Evolutionary conservation across 768 basidiomycete genomes (phyloP).

Genomic region (Hemileccinum impolitum): DNA sequence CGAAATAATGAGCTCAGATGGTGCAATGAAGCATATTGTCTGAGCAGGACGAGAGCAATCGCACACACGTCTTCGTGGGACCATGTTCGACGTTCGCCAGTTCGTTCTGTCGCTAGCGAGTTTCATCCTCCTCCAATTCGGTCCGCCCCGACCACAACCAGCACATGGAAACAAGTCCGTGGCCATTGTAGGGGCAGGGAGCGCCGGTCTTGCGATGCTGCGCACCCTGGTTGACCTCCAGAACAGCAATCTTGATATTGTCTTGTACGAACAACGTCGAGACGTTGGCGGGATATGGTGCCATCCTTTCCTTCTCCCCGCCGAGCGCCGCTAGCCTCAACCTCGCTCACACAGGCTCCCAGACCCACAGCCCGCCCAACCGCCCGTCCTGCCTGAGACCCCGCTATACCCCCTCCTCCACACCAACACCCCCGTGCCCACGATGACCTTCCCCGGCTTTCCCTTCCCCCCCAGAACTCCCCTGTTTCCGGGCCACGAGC

Average conservation of each 20-base stretch:
- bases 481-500: slow-evolving; percentile 47
- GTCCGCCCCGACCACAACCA: background rate
- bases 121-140: slow-evolving; percentile 5
- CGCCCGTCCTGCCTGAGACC: slow-evolving; percentile 49
- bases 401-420: slow-evolving; percentile 52
- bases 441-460: slow-evolving; percentile 56
- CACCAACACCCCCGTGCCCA: slow-evolving; percentile 55
- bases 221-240: slow-evolving; percentile 56
- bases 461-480: slow-evolving; percentile 48
- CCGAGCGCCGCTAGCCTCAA: too few species aligned
- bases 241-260: slow-evolving; percentile 42
- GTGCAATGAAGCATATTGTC: too few species aligned
- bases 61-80: too few species aligned
- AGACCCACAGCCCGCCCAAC: too few species aligned
- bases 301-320: slow-evolving; percentile 1
- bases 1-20: too few species aligned
- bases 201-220: slow-evolving; percentile 51
- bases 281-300: slow-evolving; percentile 60
- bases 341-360: slow-evolving; percentile 36
- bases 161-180: slow-evolving; percentile 39
- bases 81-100: slow-evolving; percentile 12
- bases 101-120: slow-evolving; percentile 9
- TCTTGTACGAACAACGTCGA: slow-evolving; percentile 50
- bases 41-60: too few species aligned
- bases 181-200: slow-evolving; percentile 57